These are phyloP conservation scores for Eucalyptus sp. DNA, from an alignment of 345 rosid species.

Conservation along the genomic window DNA sequence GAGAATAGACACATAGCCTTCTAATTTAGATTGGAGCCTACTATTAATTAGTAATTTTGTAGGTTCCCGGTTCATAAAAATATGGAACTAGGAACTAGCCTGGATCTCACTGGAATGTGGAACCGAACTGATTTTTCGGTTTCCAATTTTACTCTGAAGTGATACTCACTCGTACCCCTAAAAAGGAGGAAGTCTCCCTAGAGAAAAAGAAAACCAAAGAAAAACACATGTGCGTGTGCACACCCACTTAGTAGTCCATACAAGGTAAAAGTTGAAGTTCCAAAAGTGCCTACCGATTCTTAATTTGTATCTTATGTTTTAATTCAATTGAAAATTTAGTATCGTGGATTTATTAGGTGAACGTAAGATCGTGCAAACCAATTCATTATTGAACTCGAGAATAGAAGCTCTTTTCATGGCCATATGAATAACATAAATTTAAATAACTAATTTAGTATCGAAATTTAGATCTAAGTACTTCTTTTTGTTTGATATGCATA, in stretches of 20 bases:
- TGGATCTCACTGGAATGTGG: fast-evolving
- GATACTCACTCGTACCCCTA: not conserved
- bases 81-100: not conserved
- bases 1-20: not conserved
- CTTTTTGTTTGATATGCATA: not conserved
- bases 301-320: not conserved
- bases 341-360: not conserved
- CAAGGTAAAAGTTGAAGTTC: not conserved
- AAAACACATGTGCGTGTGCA: no score
- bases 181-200: not conserved
- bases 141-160: no score
- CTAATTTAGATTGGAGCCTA: not conserved
- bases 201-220: not conserved
- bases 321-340: not conserved
- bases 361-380: not conserved
- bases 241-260: not conserved
- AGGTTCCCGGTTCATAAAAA: not conserved
- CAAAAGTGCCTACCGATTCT: not conserved
- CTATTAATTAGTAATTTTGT: not conserved
- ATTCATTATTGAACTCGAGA: not conserved
- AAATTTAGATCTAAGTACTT: not conserved
- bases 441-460: not conserved
- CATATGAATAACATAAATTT: not conserved
- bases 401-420: not conserved
- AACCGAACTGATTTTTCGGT: no score